Evolutionary conservation across 768 basidiomycete genomes (phyloP).

Genomic region (Amyloporia xantha): DNA sequence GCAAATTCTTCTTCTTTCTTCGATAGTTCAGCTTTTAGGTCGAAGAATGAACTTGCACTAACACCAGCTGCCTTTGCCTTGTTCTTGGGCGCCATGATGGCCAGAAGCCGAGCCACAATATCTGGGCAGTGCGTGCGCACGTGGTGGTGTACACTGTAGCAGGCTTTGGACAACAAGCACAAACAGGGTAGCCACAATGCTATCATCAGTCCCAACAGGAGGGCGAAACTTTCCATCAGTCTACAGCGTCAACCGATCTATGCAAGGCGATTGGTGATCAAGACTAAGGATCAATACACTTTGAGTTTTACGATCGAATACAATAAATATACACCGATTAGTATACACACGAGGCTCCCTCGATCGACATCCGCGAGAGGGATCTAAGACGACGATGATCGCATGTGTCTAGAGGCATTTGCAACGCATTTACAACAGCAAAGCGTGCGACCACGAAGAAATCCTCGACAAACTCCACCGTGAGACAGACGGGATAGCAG

Average conservation of each 20-base stretch:
- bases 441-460: too few relatives aligned
- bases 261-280: too few relatives aligned
- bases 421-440: too few relatives aligned
- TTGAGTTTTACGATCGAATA: neutral
- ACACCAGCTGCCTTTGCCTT: slow-evolving; percentile 67
- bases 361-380: slow-evolving; percentile 1
- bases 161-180: slow-evolving; percentile 1
- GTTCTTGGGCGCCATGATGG: slow-evolving; percentile 34
- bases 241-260: too few relatives aligned
- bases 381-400: too few relatives aligned
- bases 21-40: slow-evolving; percentile 58
- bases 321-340: too few relatives aligned
- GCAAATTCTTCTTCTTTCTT: slow-evolving; percentile 55
- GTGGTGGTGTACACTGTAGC: too few relatives aligned
- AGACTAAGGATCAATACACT: neutral
- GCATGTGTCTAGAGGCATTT: too few relatives aligned
- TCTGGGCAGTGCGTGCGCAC: neutral
- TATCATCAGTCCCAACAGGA: too few relatives aligned
- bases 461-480: too few relatives aligned
- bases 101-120: neutral
- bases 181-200: neutral
- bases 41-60: slow-evolving; percentile 72
- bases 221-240: too few relatives aligned
- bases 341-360: neutral
- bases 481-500: too few relatives aligned